Evolutionary conservation across 192 early-diverging fungal genomes (phyloP).

Genomic region (Backusella circina): DNA sequence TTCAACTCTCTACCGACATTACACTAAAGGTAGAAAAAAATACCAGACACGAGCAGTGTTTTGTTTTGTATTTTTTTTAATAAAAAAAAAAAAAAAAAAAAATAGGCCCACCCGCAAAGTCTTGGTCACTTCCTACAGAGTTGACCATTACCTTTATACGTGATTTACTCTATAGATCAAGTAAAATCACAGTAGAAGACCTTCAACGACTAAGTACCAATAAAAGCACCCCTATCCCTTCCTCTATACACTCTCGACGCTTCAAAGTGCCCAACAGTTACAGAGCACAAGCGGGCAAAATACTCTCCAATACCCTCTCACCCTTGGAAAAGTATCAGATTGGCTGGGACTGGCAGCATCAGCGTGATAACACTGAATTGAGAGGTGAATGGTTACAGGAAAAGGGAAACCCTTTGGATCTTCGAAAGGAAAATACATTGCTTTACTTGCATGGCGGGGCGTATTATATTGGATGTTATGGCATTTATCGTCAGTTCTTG

Average conservation of each 20-base stretch:
- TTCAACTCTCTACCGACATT: conserved; percentile 13
- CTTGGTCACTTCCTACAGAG: conserved; percentile 39
- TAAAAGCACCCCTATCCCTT: conserved; percentile 16
- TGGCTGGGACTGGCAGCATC: conserved; percentile 46
- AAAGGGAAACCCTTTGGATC: conserved; percentile 12
- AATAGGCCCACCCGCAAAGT: conserved; percentile 43
- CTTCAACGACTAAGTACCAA: conserved; percentile 30
- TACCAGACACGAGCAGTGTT: too few species aligned
- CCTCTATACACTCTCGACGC: background rate
- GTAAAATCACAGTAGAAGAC: conserved; percentile 32
- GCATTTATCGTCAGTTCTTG: conserved; percentile 39
- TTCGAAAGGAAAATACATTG: conserved; percentile 50
- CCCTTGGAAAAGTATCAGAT: conserved; percentile 26
- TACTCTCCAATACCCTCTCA: conserved; percentile 26
- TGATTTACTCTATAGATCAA: conserved; percentile 21
- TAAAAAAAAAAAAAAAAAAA: background rate
- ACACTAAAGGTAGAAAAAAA: conserved; percentile 12
- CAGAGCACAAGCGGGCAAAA: conserved; percentile 31
- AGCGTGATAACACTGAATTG: conserved; percentile 21
- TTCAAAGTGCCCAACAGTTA: conserved; percentile 26
- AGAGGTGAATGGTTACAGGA: conserved; percentile 39
- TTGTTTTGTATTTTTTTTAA: background rate
- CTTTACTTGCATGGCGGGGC: conserved; percentile 79
- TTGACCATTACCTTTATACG: conserved; percentile 30
- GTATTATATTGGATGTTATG: conserved; percentile 44